Conservation (phyloP, 225 moss, liverwort and hornwort species). For the Physcomitrium patens region DNA sequence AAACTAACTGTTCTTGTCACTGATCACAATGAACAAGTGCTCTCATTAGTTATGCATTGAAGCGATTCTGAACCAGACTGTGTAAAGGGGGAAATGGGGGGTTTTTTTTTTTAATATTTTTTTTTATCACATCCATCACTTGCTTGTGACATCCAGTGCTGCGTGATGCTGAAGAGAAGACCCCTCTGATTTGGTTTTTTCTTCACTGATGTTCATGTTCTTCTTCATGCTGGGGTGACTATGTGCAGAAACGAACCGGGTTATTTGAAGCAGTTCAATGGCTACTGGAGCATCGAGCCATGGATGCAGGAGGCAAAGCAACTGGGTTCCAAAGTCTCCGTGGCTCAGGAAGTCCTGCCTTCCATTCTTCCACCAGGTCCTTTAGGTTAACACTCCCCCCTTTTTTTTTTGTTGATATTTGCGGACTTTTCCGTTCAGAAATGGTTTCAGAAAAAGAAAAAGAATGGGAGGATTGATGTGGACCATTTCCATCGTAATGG, state of each 20-base stretch:
- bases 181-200: background rate
- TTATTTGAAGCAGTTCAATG: slow-evolving; percentile 77
- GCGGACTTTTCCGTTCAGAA: background rate
- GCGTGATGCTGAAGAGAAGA: no score
- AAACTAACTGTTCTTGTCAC: no score
- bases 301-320: slow-evolving; percentile 59
- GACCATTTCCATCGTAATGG: no score
- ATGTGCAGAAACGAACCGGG: slow-evolving; percentile 70
- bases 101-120: no score
- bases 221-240: background rate
- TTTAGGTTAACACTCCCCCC: slow-evolving; percentile 46
- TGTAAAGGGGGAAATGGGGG: no score
- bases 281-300: slow-evolving; percentile 80
- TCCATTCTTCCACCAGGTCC: slow-evolving; percentile 78
- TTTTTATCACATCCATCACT: no score
- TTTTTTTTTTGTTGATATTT: background rate
- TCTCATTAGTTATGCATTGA: no score
- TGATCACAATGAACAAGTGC: no score
- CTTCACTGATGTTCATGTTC: slow-evolving; percentile 7
- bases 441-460: no score
- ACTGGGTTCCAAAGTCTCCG: slow-evolving; percentile 64
- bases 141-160: no score
- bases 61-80: no score
- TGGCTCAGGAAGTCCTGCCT: slow-evolving; percentile 74
- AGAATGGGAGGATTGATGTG: no score